A percentile compares a stretch with the other conserved stretches of the same genome.
Evolutionary conservation across 805 yeast species (phyloP).

Genomic region (Diddensiella caesifluorescens): DNA sequence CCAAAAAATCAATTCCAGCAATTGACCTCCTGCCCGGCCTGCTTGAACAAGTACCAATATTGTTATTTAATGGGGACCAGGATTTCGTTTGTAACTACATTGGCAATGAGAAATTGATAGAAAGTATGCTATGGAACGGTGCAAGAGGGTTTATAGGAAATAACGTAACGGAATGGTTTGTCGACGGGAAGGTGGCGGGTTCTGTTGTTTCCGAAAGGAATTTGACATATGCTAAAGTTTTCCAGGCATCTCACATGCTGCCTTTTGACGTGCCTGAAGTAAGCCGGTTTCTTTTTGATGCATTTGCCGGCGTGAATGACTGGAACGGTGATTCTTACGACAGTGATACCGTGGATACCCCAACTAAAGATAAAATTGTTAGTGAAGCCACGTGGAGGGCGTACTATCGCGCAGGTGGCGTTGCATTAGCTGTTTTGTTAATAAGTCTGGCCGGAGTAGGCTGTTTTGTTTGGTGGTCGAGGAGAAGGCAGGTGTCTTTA

Average conservation of each 20-base stretch:
- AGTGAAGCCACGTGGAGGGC: constrained; percentile 34
- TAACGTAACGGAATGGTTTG: constrained; percentile 40
- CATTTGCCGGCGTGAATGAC: constrained; percentile 27
- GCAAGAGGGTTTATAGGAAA: constrained; percentile 30
- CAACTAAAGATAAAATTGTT: constrained; percentile 20
- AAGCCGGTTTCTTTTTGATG: constrained; percentile 65
- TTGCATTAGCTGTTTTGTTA: constrained; percentile 34
- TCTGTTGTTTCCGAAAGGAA: constrained; percentile 54
- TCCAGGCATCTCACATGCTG: constrained; percentile 87
- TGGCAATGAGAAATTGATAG: constrained; percentile 67
- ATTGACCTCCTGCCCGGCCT: constrained; percentile 62
- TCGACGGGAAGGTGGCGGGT: constrained; percentile 42
- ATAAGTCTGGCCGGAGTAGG: constrained; percentile 21
- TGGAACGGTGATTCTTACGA: constrained; percentile 16
- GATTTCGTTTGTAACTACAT: constrained; percentile 83
- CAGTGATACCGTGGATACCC: constrained; percentile 7
- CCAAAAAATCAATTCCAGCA: constrained; percentile 53
- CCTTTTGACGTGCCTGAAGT: constrained; percentile 73
- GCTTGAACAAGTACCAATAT: constrained; percentile 51
- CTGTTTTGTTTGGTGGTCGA: constrained; percentile 18
- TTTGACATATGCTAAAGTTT: constrained; percentile 68
- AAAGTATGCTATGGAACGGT: constrained; percentile 61
- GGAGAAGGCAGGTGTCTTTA: background rate
- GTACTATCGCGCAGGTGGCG: constrained; percentile 35
- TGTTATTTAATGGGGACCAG: constrained; percentile 80